A percentile compares a stretch with the other conserved stretches of the same genome.
Evolutionary conservation across 1,284 basidiomycete species (phyloP).

Genomic region (Fomitopsis schrenkii): DNA sequence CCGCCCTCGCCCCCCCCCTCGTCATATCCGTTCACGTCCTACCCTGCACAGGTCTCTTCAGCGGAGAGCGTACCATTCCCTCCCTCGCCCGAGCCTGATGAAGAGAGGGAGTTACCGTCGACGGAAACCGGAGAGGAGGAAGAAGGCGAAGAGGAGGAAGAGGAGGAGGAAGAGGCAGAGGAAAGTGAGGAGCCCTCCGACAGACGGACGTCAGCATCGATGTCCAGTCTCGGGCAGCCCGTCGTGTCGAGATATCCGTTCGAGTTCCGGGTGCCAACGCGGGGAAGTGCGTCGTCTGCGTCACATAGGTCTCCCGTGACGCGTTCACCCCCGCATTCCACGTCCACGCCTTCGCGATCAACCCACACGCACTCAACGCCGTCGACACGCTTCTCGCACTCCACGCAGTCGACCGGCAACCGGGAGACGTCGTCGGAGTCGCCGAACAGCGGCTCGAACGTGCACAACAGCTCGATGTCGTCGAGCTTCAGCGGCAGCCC

Average conservation of each 20-base stretch:
- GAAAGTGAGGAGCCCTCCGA: constrained; percentile 42
- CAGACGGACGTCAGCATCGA: constrained; percentile 64
- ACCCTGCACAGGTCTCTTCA: constrained; percentile 52
- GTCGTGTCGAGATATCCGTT: constrained; percentile 68
- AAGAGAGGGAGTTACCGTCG: constrained; percentile 26
- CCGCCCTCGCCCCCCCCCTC: constrained; percentile 20
- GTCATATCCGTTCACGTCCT: constrained; percentile 57
- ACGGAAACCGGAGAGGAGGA: constrained; percentile 25
- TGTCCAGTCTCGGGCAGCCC: constrained; percentile 78
- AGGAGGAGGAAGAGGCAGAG: constrained; percentile 25
- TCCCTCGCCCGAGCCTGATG: constrained; percentile 42
- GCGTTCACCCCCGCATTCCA: constrained; percentile 27
- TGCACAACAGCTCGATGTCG: constrained; percentile 30
- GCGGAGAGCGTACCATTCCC: constrained; percentile 68
- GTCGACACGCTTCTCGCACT: constrained; percentile 37
- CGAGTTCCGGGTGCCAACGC: constrained; percentile 48
- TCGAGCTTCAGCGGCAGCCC: constrained; percentile 31
- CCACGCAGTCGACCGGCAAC: constrained; percentile 56
- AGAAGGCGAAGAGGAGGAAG: constrained; percentile 21
- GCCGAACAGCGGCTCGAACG: constrained; percentile 27
- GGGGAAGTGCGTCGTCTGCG: constrained; percentile 40
- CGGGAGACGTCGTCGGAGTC: constrained; percentile 48
- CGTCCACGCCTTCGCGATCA: constrained; percentile 36
- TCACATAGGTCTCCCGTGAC: constrained; percentile 25
- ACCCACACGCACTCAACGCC: constrained; percentile 35